phyloP scores from a whole-genome alignment of 768 basidiomycete species.

The Trametes meyenii region DNA sequence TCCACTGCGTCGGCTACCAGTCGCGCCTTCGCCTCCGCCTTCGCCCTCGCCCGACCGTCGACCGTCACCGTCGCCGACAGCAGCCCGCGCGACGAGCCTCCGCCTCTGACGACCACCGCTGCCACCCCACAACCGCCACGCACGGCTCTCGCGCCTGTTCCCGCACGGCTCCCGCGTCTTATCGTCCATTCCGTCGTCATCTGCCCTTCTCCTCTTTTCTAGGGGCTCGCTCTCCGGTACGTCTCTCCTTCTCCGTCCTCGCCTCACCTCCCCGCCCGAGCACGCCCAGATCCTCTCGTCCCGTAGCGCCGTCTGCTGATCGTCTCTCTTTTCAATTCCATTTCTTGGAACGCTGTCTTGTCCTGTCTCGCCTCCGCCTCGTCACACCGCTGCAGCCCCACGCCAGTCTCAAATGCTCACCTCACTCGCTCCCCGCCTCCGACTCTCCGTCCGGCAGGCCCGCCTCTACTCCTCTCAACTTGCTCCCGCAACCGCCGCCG shows the following conservation, averaged over 20 bases:
- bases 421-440: slow-evolving; percentile 9
- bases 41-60: not conserved
- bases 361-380: not conserved
- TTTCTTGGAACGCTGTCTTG: not conserved
- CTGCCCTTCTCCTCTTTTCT: slow-evolving; percentile 1
- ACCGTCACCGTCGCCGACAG: not conserved
- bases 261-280: not conserved
- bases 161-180: too few relatives aligned
- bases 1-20: not conserved
- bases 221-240: not conserved
- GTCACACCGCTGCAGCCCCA: not conserved
- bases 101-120: not conserved
- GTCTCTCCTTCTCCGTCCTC: not conserved
- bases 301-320: slow-evolving; percentile 11
- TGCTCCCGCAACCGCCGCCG: slow-evolving; percentile 15
- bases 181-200: not conserved
- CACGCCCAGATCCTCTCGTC: not conserved
- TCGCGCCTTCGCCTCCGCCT: not conserved
- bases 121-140: not conserved
- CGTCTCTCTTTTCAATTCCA: not conserved
- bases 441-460: slow-evolving; percentile 4
- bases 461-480: slow-evolving; percentile 23
- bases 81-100: not conserved
- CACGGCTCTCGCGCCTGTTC: too few relatives aligned
- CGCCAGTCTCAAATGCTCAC: slow-evolving; percentile 9